phyloP scores from a whole-genome alignment of 768 basidiomycete genomes.

The Boletus tomentosulus region DNA sequence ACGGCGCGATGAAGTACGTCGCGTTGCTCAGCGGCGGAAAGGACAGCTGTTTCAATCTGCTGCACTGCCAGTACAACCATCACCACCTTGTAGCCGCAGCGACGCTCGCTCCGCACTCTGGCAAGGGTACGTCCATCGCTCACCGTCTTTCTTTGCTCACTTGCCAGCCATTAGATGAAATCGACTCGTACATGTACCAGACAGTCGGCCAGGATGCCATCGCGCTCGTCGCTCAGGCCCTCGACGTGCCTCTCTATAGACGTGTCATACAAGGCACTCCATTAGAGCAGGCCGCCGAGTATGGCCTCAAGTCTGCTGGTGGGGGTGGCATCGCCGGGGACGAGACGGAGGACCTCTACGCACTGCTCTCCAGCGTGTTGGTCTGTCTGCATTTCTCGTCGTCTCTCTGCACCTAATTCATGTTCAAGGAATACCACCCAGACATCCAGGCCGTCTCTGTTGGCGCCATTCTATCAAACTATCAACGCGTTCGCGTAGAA shows the following conservation, averaged over 20 bases:
- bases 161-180: slow-evolving; percentile 66
- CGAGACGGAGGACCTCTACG: slow-evolving; percentile 92
- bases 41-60: slow-evolving; percentile 93
- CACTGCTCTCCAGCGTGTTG: slow-evolving; percentile 70
- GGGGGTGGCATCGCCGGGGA: slow-evolving; percentile 66
- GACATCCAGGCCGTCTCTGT: slow-evolving; percentile 85
- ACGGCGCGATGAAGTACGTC: slow-evolving; percentile 75
- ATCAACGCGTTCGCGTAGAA: slow-evolving; percentile 94
- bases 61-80: slow-evolving; percentile 82
- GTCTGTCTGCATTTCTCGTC: slow-evolving; percentile 38
- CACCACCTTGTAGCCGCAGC: slow-evolving; percentile 88
- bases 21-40: slow-evolving; percentile 96
- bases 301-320: slow-evolving; percentile 62
- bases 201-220: slow-evolving; percentile 98
- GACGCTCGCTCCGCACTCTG: slow-evolving; percentile 76
- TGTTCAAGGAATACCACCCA: slow-evolving; percentile 62
- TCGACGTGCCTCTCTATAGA: slow-evolving; percentile 84
- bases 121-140: slow-evolving; percentile 59
- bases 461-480: slow-evolving; percentile 96
- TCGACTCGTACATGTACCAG: slow-evolving; percentile 98
- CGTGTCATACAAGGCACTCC: slow-evolving; percentile 78
- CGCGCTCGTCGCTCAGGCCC: slow-evolving; percentile 75
- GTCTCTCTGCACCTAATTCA: background rate
- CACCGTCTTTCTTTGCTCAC: slow-evolving; percentile 2
- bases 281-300: slow-evolving; percentile 78